These are phyloP conservation scores for Tetradesmus obliquus DNA, from an alignment of 139 green algal genomes.

Conservation along the genomic window DNA sequence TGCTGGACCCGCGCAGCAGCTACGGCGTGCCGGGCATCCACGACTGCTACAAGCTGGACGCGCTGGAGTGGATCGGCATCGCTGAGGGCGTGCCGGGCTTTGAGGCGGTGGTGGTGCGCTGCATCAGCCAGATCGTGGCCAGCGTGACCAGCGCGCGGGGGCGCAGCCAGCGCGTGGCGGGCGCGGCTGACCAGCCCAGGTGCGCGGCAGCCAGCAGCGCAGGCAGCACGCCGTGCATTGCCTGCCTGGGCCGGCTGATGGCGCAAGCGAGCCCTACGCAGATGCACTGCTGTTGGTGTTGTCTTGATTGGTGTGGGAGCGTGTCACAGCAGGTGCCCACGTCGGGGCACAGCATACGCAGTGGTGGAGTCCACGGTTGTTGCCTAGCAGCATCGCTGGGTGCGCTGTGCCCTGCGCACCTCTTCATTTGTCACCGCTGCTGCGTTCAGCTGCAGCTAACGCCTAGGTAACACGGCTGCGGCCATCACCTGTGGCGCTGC, in stretches of 20 bases:
- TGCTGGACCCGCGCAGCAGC: constrained; percentile 26
- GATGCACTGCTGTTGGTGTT: too few relatives aligned
- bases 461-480: too few relatives aligned
- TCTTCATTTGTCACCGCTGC: neutral
- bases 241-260: too few relatives aligned
- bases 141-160: constrained; percentile 10
- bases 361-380: too few relatives aligned
- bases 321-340: too few relatives aligned
- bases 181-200: neutral
- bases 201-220: neutral
- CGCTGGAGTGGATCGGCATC: constrained; percentile 35
- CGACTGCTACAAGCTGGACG: constrained; percentile 24
- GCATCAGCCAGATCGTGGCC: constrained; percentile 31
- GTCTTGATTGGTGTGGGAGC: too few relatives aligned
- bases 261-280: too few relatives aligned
- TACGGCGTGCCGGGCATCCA: constrained; percentile 36
- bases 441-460: too few relatives aligned
- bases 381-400: too few relatives aligned
- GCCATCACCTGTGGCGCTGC: neutral
- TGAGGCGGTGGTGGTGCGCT: constrained; percentile 36
- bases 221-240: neutral
- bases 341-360: too few relatives aligned
- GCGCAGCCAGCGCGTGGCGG: neutral
- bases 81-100: constrained; percentile 43
- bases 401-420: too few relatives aligned